Evolutionary conservation across 805 yeast genomes (phyloP).

Genomic region (Debaryomyces hansenii): DNA sequence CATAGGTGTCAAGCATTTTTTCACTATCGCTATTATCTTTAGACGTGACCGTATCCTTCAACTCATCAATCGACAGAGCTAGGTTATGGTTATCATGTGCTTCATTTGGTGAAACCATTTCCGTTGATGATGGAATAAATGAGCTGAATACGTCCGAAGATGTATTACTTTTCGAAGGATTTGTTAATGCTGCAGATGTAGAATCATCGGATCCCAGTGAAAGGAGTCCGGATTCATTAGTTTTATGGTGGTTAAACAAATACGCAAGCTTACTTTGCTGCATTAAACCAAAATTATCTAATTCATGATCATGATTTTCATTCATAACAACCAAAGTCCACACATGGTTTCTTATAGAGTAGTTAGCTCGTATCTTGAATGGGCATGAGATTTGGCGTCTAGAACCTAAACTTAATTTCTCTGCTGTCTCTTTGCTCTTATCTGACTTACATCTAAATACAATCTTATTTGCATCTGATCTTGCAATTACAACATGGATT

Average conservation of each 20-base stretch:
- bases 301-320: conserved; percentile 57
- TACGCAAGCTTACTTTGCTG: not conserved
- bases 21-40: not conserved
- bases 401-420: conserved; percentile 14
- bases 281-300: conserved; percentile 1
- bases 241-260: not conserved
- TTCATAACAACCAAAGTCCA: conserved; percentile 66
- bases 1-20: not conserved
- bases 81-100: not conserved
- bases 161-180: not conserved
- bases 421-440: conserved; percentile 11
- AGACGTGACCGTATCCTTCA: not conserved
- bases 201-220: not conserved
- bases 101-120: not conserved
- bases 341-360: conserved; percentile 46
- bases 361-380: conserved; percentile 65
- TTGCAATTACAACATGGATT: conserved; percentile 57
- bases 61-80: not conserved
- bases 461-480: conserved; percentile 60
- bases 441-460: conserved; percentile 59
- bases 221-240: not conserved
- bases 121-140: conserved; percentile 3
- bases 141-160: conserved; percentile 5
- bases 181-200: not conserved
- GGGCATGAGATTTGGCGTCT: conserved; percentile 50